phyloP scores from a whole-genome alignment of 768 basidiomycete species.

The Asterophora parasitica region DNA sequence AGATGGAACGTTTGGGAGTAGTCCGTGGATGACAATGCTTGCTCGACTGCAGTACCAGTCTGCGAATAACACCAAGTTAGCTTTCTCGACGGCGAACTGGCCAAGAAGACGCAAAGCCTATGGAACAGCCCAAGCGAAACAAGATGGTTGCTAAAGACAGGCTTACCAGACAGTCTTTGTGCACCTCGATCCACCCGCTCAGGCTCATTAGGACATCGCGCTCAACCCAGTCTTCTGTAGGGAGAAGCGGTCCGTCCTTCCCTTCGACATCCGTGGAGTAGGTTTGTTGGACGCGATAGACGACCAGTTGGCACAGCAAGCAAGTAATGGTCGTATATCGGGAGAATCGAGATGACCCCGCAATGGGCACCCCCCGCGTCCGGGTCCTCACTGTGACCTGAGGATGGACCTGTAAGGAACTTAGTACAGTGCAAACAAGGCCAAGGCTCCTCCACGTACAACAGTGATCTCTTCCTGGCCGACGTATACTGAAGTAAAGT shows the following conservation, averaged over 20 bases:
- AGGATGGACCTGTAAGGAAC: slow-evolving; percentile 49
- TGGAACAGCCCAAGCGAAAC: slow-evolving; percentile 1
- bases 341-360: slow-evolving; percentile 42
- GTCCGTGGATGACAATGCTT: slow-evolving; percentile 33
- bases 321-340: slow-evolving; percentile 67
- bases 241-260: slow-evolving; percentile 60
- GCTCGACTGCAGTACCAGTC: slow-evolving; percentile 33
- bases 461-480: slow-evolving; percentile 63
- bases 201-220: slow-evolving; percentile 62
- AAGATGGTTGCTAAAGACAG: slow-evolving; percentile 3
- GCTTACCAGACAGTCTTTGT: slow-evolving; percentile 65
- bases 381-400: slow-evolving; percentile 67
- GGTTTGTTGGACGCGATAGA: slow-evolving; percentile 66
- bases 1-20: slow-evolving; percentile 46
- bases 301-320: slow-evolving; percentile 57
- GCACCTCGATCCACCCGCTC: slow-evolving; percentile 71
- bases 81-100: neutral
- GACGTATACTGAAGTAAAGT: slow-evolving; percentile 54
- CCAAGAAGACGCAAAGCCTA: neutral
- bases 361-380: slow-evolving; percentile 38
- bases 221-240: slow-evolving; percentile 75
- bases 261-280: slow-evolving; percentile 53
- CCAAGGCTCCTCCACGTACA: slow-evolving; percentile 36
- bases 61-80: slow-evolving; percentile 21
- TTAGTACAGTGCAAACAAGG: slow-evolving; percentile 3